Evolutionary conservation across 2,329 filamentous ascomycete species (phyloP), one percentile per base, ranked within the genome.

Genomic region (Bipolaris oryzae): DNA sequence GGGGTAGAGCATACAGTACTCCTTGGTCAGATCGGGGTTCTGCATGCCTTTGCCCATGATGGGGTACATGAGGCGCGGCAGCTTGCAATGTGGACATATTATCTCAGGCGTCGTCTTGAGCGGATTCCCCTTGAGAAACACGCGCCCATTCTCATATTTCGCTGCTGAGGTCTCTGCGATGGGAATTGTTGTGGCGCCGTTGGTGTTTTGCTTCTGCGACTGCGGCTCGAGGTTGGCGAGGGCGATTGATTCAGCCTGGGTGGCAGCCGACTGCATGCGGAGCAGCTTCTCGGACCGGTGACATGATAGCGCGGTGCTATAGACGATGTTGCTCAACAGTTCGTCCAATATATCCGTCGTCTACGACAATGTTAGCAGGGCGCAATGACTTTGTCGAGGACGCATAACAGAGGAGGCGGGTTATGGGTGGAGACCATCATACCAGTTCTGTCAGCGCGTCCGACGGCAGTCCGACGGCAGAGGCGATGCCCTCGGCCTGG

Each of bases 271-370:
- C 78, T 66, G 87, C 86, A 73, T 84, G 55, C 88, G 86, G 50
- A 90, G 86, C 62, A 87, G 85, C 80, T 93, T 93, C 78, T 94
- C 91, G 65, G 90, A 85, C 64, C 88, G 89, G 74, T 94, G 91
- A 38, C 86, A 87, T 74, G 90, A 86, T 69, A 92, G 82, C 62
- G 91, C 81, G 49, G 91, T 82, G 73, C 91, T 89, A 75, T 90
- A 88, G 64, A 93, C 83, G 69, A 93, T 84, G 75, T 91, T 92
- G 79, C 89, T 87, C 60, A 94, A 80, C 53, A 89, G 78, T 71
- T 93, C 89, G 69, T 92, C 88, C 69, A 94, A 82, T 58, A 94
- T 84, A 28, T 72, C 66, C 37, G 57, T 66, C 7, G 73, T 75
- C 75, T 76, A 50, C 25, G 44, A 28, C 38, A 45, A 51, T 39